Base-by-base conservation (phyloP, 768 basidiomycete genomes). In the Agaricus blazei region DNA sequence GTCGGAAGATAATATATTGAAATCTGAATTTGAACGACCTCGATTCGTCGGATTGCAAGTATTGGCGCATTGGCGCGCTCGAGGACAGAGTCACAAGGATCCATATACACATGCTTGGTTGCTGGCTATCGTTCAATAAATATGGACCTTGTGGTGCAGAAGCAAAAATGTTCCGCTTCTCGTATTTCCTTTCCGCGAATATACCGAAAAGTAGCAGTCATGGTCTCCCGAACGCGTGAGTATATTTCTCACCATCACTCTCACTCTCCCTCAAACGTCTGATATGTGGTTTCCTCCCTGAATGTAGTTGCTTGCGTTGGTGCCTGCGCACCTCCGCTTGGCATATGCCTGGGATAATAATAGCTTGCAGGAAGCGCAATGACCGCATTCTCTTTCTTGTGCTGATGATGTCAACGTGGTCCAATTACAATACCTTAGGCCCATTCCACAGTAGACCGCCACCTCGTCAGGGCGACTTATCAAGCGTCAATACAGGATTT, bases 71-170 rank as follows among this genome's bases (percentile, higher is more conserved):
- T 19, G 15, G 14, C 40, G 36, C 36, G 14, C 7, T 7, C 36
- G 7, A 37, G 40, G 15, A 15, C 1, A n/a, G 12, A 19, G 46
- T 54, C 45, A 48, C 47, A 48, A 40, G 45, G 38, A 24, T 27
- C 9, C 14, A 6, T 42, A 42, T 28, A 12, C 54, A 48, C 40
- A 48, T 48, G 54, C 3, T 24, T 24, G 19, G 11, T 41, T 38
- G n/a, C 19, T 24, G 29, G 26, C 8, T 9, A 37, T 40, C 23
- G 6, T 43, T 44, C n/a, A 24, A 24, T 5, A 9, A 48, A 48
- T 34, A 26, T n/a, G 40, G 36, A 43, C 54, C 54, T 55, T 47
- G 40, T 55, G 54, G n/a, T 48, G 38, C 40, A 48, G 46, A 48
- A 55, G 47, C 38, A 43, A 40, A 19, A n/a, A 36, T 19, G n/a